Percentiles rank a stretch among this genome's conserved stretches.
Evolutionary conservation across 495 filamentous ascomycete species (phyloP).

Genomic region (Astrothelium macrocarpum): DNA sequence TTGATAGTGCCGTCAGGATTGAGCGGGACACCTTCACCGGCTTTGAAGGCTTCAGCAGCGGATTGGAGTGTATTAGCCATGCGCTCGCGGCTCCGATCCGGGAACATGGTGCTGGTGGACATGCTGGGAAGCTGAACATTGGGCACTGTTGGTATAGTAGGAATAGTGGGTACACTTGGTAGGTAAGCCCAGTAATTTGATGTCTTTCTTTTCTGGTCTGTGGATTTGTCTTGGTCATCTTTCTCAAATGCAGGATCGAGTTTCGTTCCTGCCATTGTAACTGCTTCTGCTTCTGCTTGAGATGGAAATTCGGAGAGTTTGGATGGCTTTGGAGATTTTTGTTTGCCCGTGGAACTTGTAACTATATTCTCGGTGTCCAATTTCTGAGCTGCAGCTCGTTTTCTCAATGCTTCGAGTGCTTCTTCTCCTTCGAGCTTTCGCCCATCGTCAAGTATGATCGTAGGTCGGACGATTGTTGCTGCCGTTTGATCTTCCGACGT

Average conservation of each 20-base stretch:
- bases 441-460: slow-evolving; percentile 22
- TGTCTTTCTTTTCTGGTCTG: slow-evolving; percentile 1
- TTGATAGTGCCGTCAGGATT: slow-evolving; percentile 27
- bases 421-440: slow-evolving; percentile 16
- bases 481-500: slow-evolving; percentile 24
- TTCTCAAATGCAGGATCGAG: background rate
- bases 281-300: slow-evolving; percentile 23
- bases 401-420: slow-evolving; percentile 15
- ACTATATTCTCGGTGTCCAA: background rate
- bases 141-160: slow-evolving; percentile 1
- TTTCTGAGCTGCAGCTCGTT: slow-evolving; percentile 13
- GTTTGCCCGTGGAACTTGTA: background rate
- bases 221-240: slow-evolving; percentile 8
- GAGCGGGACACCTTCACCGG: slow-evolving; percentile 23
- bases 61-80: slow-evolving; percentile 38
- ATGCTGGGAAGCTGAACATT: background rate
- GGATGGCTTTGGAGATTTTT: background rate
- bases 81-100: slow-evolving; percentile 20
- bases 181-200: slow-evolving; percentile 1
- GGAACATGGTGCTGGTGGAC: background rate
- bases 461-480: slow-evolving; percentile 18
- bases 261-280: slow-evolving; percentile 4
- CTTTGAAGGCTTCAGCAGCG: slow-evolving; percentile 43
- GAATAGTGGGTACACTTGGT: slow-evolving; percentile 3
- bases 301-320: slow-evolving; percentile 15